phyloP scores from a whole-genome alignment of 805 yeast genomes.

The Helenozyma baotianmanensis region DNA sequence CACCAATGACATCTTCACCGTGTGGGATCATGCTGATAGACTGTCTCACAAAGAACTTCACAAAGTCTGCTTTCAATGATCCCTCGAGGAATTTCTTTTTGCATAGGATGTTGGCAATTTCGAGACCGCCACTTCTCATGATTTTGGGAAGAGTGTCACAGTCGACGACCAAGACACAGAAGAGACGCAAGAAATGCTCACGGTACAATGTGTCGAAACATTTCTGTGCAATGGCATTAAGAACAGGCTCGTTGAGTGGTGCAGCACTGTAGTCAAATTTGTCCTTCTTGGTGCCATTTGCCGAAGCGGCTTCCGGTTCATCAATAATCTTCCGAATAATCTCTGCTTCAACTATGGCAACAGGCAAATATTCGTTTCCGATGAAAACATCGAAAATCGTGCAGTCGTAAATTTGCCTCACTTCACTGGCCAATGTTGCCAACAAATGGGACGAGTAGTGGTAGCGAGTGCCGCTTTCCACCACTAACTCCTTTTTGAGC shows the following conservation, averaged over 20 bases:
- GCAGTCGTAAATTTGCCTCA: constrained; percentile 80
- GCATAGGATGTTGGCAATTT: constrained; percentile 86
- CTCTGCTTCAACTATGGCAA: constrained; percentile 76
- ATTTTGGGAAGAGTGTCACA: constrained; percentile 82
- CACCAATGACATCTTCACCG: constrained; percentile 74
- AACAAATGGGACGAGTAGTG: constrained; percentile 87
- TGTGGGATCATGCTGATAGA: constrained; percentile 64
- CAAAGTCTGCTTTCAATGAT: constrained; percentile 69
- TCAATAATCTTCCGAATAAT: constrained; percentile 35
- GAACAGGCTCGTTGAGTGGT: constrained; percentile 40
- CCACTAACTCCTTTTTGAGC: constrained; percentile 26
- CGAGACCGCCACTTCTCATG: constrained; percentile 78
- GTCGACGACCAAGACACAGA: constrained; percentile 76
- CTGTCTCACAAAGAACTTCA: constrained; percentile 67
- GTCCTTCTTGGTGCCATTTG: constrained; percentile 12
- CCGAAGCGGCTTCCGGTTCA: constrained; percentile 19
- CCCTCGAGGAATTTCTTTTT: constrained; percentile 77
- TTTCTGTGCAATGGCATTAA: constrained; percentile 40
- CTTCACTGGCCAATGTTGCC: constrained; percentile 75
- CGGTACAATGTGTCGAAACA: constrained; percentile 40
- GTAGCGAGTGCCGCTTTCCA: constrained; percentile 46
- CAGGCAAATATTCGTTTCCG: constrained; percentile 78
- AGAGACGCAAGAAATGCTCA: constrained; percentile 68
- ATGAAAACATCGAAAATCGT: constrained; percentile 83
- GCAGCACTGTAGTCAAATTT: constrained; percentile 30